phyloP scores from a whole-genome alignment of 306 rosid genomes.

The Fragaria ananassa region DNA sequence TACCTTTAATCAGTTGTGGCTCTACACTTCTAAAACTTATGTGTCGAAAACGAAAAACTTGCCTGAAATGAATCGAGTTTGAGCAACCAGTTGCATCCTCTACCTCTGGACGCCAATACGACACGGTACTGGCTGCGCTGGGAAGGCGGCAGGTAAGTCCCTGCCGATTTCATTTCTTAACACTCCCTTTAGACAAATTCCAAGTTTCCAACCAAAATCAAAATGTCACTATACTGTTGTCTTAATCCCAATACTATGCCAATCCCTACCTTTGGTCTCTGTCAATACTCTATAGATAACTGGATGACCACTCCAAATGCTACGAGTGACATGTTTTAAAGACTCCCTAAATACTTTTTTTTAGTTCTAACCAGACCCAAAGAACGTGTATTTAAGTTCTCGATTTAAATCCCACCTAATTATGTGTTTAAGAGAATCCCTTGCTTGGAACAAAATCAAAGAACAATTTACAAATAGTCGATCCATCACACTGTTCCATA shows the following conservation, averaged over 20 bases:
- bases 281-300: not conserved
- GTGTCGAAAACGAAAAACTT: too few species aligned
- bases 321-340: not conserved
- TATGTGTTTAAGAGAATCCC: not conserved
- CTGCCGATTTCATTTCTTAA: not conserved
- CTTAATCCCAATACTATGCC: too few species aligned
- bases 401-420: not conserved
- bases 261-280: not conserved
- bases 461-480: not conserved
- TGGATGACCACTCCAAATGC: not conserved
- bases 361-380: not conserved
- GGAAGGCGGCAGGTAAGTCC: not conserved
- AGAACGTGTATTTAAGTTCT: not conserved
- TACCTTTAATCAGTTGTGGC: too few species aligned
- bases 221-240: too few species aligned
- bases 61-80: too few species aligned
- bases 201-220: too few species aligned
- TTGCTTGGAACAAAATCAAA: slow-evolving; percentile 10
- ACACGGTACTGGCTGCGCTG: not conserved
- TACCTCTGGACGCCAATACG: not conserved
- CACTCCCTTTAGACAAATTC: not conserved
- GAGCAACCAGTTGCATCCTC: too few species aligned
- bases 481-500: not conserved
- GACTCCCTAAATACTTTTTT: not conserved
- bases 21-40: too few species aligned